Evolutionary conservation across 306 rosid species (phyloP).

Genomic region (Cicer pinnatifidum): DNA sequence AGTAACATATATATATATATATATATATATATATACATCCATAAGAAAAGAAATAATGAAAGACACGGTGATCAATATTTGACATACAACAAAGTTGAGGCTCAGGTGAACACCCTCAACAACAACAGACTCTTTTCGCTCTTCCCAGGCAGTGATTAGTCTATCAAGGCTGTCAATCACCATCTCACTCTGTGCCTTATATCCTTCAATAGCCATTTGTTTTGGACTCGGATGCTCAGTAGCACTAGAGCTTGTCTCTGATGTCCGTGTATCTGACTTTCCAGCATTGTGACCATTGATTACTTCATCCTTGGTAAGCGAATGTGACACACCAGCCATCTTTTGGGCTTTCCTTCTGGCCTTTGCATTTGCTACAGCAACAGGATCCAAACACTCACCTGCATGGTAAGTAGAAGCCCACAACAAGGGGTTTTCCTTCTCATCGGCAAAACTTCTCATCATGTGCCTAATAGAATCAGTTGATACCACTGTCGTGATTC

Average conservation of each 20-base stretch:
- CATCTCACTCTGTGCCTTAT: constrained; percentile 98
- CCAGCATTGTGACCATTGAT: constrained; percentile 50
- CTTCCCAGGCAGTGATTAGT: constrained; percentile 96
- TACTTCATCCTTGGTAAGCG: constrained; percentile 60
- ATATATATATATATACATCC: constrained; percentile 12
- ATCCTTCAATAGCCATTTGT: constrained; percentile 97
- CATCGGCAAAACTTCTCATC: constrained; percentile 97
- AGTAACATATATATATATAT: constrained; percentile 16
- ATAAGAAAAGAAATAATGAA: constrained; percentile 12
- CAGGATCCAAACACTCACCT: constrained; percentile 93
- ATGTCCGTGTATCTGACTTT: constrained; percentile 50
- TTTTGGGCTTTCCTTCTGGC: constrained; percentile 77
- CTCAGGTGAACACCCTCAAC: constrained; percentile 99
- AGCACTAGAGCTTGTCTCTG: constrained; percentile 49
- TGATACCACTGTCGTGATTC: constrained; percentile 91
- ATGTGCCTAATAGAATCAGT: constrained; percentile 96
- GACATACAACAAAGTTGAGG: constrained; percentile 87
- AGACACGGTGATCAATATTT: constrained; percentile 20
- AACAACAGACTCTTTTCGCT: constrained; percentile 86
- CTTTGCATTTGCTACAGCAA: constrained; percentile 88
- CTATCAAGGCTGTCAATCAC: constrained; percentile 99
- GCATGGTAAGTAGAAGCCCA: constrained; percentile 99
- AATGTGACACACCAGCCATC: constrained; percentile 62
- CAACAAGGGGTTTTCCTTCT: constrained; percentile 86
- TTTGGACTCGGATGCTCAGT: constrained; percentile 69